Base-by-base conservation (phyloP, 768 basidiomycete species). In the Auricularia sp. region DNA sequence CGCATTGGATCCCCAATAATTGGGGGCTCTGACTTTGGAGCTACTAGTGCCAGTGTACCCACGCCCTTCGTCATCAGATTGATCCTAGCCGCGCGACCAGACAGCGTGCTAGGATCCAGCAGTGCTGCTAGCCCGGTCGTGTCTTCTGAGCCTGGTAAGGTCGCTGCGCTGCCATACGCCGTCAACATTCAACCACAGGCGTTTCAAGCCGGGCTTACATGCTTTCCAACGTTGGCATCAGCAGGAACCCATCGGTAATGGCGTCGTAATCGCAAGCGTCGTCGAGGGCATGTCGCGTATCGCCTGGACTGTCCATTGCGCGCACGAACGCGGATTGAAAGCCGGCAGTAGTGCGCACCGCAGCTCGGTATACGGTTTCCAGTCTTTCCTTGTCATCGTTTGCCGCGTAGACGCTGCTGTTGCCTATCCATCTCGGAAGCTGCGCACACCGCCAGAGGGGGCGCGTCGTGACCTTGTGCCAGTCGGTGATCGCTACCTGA, bases 371-470 rank as follows among this genome's bases (percentile, higher is more conserved):
- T 16, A 72, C 65, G 59, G 45, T 62, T 5, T 70, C 66, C 6
- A 74, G 66, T 7, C 71, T 66, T 2, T 63, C 61, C 35, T 66
- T 68, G 37, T 67, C 63, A 39, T 51, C 39, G 7, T 61, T 35
- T 3, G 59, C 62, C 29, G 69, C 68, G 16, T 66, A 69, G 3
- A 68, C 64, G 4, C 73, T 59, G 29, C 75, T 73, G 18, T 68
- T 68, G 33, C 67, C 65, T 10, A 76, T 69, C 75, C 75, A 76
- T 13, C 70, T 61, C 51, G 75, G 74, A 3, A 74, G 66, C n/a
- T 72, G 73, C 2, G 70, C 75, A 63, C 75, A 75, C 21, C 71
- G 71, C 75, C 75, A 76, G 21, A 75, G 65, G 54, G 75, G 75
- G 36, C 70, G 69, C 3, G 71, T 70, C 29, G 71, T 65, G 1